Percentiles rank a stretch among this genome's conserved stretches.
Evolutionary conservation across 2,329 filamentous ascomycete genomes (phyloP).

Genomic region (Blastomyces parvus): DNA sequence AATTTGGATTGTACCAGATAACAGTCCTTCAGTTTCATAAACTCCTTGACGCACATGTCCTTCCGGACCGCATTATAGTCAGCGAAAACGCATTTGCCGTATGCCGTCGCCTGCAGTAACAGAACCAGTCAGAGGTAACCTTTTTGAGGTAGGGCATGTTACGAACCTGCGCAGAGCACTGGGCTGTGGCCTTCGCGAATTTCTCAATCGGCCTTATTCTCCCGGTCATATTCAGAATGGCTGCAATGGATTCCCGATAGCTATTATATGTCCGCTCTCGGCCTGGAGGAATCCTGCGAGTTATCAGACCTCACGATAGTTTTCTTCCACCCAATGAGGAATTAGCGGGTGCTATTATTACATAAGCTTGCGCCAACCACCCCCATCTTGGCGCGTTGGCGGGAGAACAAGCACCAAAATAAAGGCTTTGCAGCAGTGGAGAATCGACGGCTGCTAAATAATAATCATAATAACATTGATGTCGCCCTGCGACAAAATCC

Average conservation of each 20-base stretch:
- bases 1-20: conserved; percentile 55
- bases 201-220: conserved; percentile 58
- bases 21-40: conserved; percentile 76
- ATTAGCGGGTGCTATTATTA: not conserved
- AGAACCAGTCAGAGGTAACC: not conserved
- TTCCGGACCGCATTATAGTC: conserved; percentile 88
- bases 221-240: conserved; percentile 31
- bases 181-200: conserved; percentile 54
- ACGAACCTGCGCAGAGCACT: conserved; percentile 56
- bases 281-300: not conserved
- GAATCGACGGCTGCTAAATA: not conserved
- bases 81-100: conserved; percentile 81
- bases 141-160: not conserved
- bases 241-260: not conserved
- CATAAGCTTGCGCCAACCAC: not conserved
- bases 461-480: not conserved
- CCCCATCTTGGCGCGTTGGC: not conserved
- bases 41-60: conserved; percentile 81
- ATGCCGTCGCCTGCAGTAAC: conserved; percentile 58
- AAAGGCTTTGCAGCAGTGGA: not conserved
- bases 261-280: not conserved
- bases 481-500: not conserved
- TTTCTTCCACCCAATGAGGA: no score
- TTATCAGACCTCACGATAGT: not conserved
- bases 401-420: not conserved